phyloP scores from a whole-genome alignment of 2,329 filamentous ascomycete species.

The Epichloe glyceriae region DNA sequence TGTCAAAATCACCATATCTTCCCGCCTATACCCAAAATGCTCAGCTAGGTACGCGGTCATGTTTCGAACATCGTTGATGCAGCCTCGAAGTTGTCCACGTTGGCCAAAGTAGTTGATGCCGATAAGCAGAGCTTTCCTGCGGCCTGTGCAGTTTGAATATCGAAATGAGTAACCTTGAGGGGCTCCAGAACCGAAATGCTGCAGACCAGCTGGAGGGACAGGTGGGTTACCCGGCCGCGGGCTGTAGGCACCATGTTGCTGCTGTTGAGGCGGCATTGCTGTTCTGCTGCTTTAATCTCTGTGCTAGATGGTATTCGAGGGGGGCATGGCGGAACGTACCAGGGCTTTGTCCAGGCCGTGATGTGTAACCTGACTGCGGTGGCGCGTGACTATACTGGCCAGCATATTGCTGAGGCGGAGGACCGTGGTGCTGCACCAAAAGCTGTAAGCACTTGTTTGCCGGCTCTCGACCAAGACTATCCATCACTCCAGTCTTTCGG shows the following conservation, averaged over 20 bases:
- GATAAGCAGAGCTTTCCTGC: conserved; percentile 78
- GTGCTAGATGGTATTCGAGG: not conserved
- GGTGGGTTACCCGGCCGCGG: conserved; percentile 31
- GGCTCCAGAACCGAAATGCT: conserved; percentile 68
- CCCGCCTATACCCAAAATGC: conserved; percentile 81
- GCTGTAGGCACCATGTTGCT: conserved; percentile 7
- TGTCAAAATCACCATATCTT: conserved; percentile 94
- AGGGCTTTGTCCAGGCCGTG: conserved; percentile 31
- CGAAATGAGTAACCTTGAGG: conserved; percentile 72
- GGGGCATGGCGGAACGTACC: conserved; percentile 2
- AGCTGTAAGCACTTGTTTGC: not conserved
- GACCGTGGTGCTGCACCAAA: conserved; percentile 12
- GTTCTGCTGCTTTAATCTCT: not conserved
- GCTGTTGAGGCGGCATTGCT: conserved; percentile 4
- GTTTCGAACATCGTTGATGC: conserved; percentile 96
- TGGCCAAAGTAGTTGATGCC: conserved; percentile 97
- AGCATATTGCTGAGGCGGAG: conserved; percentile 21
- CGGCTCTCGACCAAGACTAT: not conserved
- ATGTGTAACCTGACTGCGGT: conserved; percentile 34
- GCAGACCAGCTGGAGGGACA: conserved; percentile 52
- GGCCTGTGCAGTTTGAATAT: conserved; percentile 83
- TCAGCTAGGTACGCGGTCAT: conserved; percentile 86
- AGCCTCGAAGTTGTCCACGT: conserved; percentile 77
- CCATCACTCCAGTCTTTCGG: conserved; percentile 16
- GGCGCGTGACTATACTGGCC: conserved; percentile 16